phyloP scores from a whole-genome alignment of 2,329 filamentous ascomycete genomes.

The Penicillium sp. region DNA sequence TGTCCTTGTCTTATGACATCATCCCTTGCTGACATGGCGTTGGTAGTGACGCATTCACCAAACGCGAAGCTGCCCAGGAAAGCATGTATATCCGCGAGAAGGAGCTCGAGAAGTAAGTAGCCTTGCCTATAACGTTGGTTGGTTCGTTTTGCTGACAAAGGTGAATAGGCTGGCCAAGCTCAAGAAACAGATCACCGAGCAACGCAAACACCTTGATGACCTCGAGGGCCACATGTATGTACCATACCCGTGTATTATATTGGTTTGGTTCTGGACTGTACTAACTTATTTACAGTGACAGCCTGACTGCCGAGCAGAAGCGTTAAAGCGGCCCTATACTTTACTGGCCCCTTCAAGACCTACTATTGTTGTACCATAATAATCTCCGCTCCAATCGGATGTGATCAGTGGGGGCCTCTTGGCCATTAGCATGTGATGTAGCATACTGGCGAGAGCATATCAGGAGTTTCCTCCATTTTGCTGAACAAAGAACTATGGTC shows the following conservation, averaged over 20 bases:
- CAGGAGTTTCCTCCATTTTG: conserved; percentile 5
- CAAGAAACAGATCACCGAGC: conserved; percentile 67
- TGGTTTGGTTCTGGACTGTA: neutral
- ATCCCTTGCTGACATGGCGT: conserved; percentile 17
- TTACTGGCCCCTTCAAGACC: neutral
- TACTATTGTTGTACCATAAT: conserved; percentile 15
- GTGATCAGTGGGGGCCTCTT: conserved; percentile 1
- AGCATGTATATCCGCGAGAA: conserved; percentile 81
- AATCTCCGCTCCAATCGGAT: conserved; percentile 9
- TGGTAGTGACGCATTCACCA: conserved; percentile 83
- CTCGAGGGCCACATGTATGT: conserved; percentile 80
- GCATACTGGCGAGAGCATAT: conserved; percentile 10
- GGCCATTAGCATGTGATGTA: conserved; percentile 9
- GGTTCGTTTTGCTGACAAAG: neutral
- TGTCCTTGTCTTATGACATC: conserved; percentile 16
- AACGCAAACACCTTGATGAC: conserved; percentile 80
- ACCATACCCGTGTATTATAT: neutral
- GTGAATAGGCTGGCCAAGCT: conserved; percentile 64
- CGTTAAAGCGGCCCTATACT: neutral
- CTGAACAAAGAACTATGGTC: neutral
- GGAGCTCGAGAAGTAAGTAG: conserved; percentile 76
- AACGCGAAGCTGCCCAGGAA: conserved; percentile 85
- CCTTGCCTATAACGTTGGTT: neutral
- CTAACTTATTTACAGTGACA: conserved; percentile 58
- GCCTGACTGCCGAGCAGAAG: conserved; percentile 68